phyloP scores from a whole-genome alignment of 495 filamentous ascomycete species.

The Penicillium maclennaniae region DNA sequence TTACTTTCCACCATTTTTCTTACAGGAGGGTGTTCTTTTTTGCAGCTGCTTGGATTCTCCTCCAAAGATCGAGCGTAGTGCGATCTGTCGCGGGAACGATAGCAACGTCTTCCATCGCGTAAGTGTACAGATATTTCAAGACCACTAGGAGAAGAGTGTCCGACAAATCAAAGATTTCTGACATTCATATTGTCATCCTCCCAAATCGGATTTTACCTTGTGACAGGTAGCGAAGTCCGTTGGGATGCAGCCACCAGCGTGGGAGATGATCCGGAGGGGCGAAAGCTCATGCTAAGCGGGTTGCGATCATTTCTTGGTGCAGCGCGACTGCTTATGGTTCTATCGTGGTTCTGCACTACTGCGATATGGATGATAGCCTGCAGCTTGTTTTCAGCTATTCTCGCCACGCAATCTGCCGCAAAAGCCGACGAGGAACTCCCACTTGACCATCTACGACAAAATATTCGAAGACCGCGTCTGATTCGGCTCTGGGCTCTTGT shows the following conservation, averaged over 20 bases:
- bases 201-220: constrained; percentile 22
- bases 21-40: constrained; percentile 15
- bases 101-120: constrained; percentile 8
- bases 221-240: constrained; percentile 25
- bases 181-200: constrained; percentile 17
- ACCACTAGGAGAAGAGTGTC: not conserved
- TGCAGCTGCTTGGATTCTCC: constrained; percentile 10
- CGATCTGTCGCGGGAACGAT: constrained; percentile 5
- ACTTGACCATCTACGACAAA: not conserved
- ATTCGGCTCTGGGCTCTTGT: constrained; percentile 10
- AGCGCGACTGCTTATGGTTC: constrained; percentile 5
- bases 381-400: constrained; percentile 14
- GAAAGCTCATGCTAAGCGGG: constrained; percentile 23
- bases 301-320: constrained; percentile 18
- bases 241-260: constrained; percentile 25
- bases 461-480: not conserved
- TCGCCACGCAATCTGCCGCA: not conserved
- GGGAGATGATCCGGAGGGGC: constrained; percentile 21
- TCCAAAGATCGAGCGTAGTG: constrained; percentile 9
- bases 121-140: too few relatives aligned
- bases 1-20: constrained; percentile 25
- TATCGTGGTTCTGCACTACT: constrained; percentile 13
- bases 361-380: constrained; percentile 7
- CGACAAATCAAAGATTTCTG: constrained; percentile 9
- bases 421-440: constrained; percentile 8